phyloP scores from a whole-genome alignment of 2,329 filamentous ascomycete species.

The Elsinoe batatas region DNA sequence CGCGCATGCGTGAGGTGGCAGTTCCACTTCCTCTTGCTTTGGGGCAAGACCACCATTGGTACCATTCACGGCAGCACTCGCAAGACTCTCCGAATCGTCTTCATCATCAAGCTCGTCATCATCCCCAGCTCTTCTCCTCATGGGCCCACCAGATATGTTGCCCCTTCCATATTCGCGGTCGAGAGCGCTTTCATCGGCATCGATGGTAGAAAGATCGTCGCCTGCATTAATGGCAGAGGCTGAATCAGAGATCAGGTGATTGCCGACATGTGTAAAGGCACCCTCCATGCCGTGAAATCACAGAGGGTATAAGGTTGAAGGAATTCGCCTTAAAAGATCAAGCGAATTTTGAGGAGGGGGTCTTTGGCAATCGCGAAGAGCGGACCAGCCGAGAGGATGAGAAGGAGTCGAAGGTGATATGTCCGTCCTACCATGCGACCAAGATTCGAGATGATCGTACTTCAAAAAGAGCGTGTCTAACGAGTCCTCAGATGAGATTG shows the following conservation, averaged over 20 bases:
- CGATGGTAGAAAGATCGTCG: slow-evolving; percentile 47
- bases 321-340: neutral
- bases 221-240: slow-evolving; percentile 80
- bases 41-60: slow-evolving; percentile 50
- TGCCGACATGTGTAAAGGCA: slow-evolving; percentile 79
- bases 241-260: slow-evolving; percentile 75
- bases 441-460: neutral
- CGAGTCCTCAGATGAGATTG: neutral
- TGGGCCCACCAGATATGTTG: slow-evolving; percentile 51
- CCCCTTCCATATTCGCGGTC: slow-evolving; percentile 49
- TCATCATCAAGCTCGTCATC: slow-evolving; percentile 88
- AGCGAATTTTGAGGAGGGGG: slow-evolving; percentile 1
- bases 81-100: slow-evolving; percentile 55
- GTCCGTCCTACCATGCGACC: slow-evolving; percentile 9
- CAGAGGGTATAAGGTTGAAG: neutral
- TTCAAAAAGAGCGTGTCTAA: neutral
- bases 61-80: slow-evolving; percentile 71
- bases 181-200: slow-evolving; percentile 65
- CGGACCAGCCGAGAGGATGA: slow-evolving; percentile 5
- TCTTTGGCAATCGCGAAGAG: neutral
- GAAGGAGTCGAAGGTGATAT: neutral
- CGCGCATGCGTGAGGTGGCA: slow-evolving; percentile 92
- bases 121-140: slow-evolving; percentile 68
- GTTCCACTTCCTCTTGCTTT: slow-evolving; percentile 74
- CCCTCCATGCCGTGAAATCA: slow-evolving; percentile 55